Conservation (phyloP, 495 filamentous ascomycete genomes). For the Jackrogersella minutella region DNA sequence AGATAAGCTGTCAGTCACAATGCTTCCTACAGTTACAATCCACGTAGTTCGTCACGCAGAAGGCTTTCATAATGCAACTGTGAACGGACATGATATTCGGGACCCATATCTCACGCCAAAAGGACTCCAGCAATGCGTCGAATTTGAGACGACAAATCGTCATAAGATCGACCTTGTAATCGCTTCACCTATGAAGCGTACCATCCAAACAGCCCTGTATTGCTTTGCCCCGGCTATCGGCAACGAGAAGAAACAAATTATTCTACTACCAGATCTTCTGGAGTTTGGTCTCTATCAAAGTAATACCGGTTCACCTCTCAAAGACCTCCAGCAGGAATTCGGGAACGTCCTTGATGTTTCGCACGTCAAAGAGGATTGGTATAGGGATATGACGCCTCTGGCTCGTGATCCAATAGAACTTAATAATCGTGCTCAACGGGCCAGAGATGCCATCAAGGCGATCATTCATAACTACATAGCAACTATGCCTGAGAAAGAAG, state of each 20-base stretch:
- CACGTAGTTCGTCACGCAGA: slow-evolving; percentile 60
- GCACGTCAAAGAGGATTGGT: not conserved
- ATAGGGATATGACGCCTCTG: not conserved
- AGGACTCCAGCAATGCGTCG: slow-evolving; percentile 75
- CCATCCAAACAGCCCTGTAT: slow-evolving; percentile 77
- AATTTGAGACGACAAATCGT: slow-evolving; percentile 66
- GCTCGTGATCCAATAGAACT: too few species aligned
- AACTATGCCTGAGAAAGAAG: too few species aligned
- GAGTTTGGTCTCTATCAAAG: slow-evolving; percentile 78
- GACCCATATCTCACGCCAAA: slow-evolving; percentile 80
- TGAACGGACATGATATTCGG: slow-evolving; percentile 58
- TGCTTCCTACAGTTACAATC: slow-evolving; percentile 29
- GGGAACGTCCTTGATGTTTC: slow-evolving; percentile 60
- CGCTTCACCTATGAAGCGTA: slow-evolving; percentile 80
- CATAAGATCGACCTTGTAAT: slow-evolving; percentile 66
- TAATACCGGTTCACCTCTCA: slow-evolving; percentile 69
- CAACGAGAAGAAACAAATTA: slow-evolving; percentile 54
- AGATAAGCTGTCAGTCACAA: too few species aligned
- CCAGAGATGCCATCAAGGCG: too few species aligned
- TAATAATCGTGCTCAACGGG: too few species aligned
- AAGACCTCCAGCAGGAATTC: slow-evolving; percentile 64
- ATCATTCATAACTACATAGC: too few species aligned
- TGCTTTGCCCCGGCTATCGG: slow-evolving; percentile 62
- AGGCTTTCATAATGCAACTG: slow-evolving; percentile 75
- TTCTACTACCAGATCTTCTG: slow-evolving; percentile 73